Percentiles rank a stretch among this genome's conserved stretches.
Evolutionary conservation across 345 rosid genomes (phyloP).

Genomic region (Eutrema heterophyllum): DNA sequence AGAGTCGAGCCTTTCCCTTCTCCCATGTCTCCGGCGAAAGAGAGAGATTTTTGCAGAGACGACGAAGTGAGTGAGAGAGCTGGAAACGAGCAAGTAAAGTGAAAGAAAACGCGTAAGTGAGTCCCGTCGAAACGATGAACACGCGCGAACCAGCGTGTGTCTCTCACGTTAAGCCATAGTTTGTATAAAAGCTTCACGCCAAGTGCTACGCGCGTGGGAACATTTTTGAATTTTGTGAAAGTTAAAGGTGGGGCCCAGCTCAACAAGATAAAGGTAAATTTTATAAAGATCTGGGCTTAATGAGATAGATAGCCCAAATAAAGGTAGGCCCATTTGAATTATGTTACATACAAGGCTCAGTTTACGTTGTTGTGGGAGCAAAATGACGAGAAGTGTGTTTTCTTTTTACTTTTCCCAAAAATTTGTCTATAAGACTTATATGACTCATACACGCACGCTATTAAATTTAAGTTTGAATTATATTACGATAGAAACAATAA

Average conservation of each 20-base stretch:
- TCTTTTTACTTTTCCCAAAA: too few species aligned
- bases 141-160: neutral
- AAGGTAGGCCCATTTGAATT: neutral
- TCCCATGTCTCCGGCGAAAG: slow-evolving; percentile 37
- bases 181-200: neutral
- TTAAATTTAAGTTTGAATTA: too few species aligned
- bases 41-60: slow-evolving; percentile 1
- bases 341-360: neutral
- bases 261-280: neutral
- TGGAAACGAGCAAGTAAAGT: slow-evolving; percentile 15
- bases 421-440: too few species aligned
- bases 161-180: neutral
- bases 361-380: neutral
- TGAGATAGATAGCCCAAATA: neutral
- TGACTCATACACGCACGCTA: too few species aligned
- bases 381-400: neutral
- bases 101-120: neutral
- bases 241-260: neutral
- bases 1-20: slow-evolving; percentile 68
- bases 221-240: neutral
- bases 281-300: neutral
- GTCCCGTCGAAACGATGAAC: neutral
- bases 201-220: neutral
- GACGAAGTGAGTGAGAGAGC: slow-evolving; percentile 2
- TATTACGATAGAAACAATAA: too few species aligned